A percentile compares a stretch with the other conserved stretches of the same genome.
These are phyloP conservation scores for Thraustotheca clavata DNA, from an alignment of 352 stramenopile species.

Conservation along the genomic window DNA sequence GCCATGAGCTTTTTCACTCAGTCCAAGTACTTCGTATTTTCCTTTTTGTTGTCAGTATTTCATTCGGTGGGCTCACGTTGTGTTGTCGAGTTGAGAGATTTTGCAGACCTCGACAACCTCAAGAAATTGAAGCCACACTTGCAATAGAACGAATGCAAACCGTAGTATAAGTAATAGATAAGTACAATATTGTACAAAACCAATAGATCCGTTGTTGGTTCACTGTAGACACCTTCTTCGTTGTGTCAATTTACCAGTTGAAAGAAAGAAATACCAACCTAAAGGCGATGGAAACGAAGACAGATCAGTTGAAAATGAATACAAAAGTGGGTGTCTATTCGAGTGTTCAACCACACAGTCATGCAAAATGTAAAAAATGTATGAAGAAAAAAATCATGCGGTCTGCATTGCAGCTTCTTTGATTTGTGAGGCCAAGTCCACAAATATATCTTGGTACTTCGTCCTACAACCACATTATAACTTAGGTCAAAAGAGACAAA, in stretches of 20 bases:
- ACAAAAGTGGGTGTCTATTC: too few species aligned
- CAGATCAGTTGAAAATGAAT: too few species aligned
- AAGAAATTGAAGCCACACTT: background rate
- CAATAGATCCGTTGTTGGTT: too few species aligned
- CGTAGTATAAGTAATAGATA: constrained; percentile 3
- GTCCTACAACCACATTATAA: background rate
- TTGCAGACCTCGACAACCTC: background rate
- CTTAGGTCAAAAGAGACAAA: background rate
- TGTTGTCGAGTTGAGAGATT: constrained; percentile 15
- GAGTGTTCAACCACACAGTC: background rate
- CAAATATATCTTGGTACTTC: constrained; percentile 52
- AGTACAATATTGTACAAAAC: too few species aligned
- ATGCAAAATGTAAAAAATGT: background rate
- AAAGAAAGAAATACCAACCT: too few species aligned
- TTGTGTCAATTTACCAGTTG: too few species aligned
- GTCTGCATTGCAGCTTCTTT: constrained; percentile 26
- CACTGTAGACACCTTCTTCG: too few species aligned
- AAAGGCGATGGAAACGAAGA: too few species aligned
- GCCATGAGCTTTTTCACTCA: background rate
- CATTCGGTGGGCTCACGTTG: background rate
- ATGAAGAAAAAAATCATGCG: background rate
- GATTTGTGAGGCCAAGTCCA: constrained; percentile 66
- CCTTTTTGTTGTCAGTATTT: constrained; percentile 5
- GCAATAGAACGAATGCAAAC: background rate
- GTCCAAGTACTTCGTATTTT: background rate